Conservation (phyloP, 331 rosid species). For the Erythrophleum ivorense region DNA sequence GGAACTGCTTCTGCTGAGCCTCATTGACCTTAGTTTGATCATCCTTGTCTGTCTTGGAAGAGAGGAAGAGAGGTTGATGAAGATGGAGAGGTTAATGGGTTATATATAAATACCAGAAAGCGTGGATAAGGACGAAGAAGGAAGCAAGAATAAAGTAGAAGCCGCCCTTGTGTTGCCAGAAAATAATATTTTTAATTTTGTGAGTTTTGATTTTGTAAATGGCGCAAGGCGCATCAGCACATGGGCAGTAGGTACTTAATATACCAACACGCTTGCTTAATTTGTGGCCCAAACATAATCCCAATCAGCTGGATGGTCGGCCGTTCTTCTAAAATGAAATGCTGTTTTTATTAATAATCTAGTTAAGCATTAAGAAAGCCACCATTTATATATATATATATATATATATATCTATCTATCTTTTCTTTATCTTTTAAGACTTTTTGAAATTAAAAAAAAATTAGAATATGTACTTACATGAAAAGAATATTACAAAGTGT, state of each 20-base stretch:
- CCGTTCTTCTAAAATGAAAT: constrained; percentile 34
- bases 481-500: no score
- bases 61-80: constrained; percentile 8
- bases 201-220: neutral
- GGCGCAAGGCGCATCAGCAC: constrained; percentile 5
- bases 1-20: constrained; percentile 76
- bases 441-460: no score
- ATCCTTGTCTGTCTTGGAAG: constrained; percentile 38
- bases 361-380: neutral
- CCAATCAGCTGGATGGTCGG: constrained; percentile 21
- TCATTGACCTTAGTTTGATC: constrained; percentile 86
- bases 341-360: neutral
- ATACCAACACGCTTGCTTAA: constrained; percentile 58
- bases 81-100: neutral
- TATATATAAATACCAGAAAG: constrained; percentile 41
- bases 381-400: neutral
- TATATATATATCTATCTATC: no score
- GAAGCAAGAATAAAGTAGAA: neutral
- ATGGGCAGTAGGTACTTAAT: constrained; percentile 8
- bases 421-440: no score
- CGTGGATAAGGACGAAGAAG: constrained; percentile 14
- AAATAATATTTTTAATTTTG: neutral
- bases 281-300: constrained; percentile 34
- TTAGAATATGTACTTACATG: no score
- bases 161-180: neutral